Conservation (phyloP, 2,329 filamentous ascomycete genomes). For the Aspergillus sp. region DNA sequence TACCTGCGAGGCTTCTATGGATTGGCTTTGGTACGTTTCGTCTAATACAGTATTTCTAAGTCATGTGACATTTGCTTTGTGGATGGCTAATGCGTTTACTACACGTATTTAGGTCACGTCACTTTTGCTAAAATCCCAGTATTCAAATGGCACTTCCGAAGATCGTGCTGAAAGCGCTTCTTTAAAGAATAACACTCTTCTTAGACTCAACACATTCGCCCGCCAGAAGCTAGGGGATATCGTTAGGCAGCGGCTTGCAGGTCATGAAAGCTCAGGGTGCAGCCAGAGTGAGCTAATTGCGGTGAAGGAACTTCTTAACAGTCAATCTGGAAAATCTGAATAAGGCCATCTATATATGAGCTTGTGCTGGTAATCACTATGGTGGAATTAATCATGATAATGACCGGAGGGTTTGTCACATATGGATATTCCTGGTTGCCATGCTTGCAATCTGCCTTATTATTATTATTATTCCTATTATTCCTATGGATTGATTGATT, state of each 20-base stretch:
- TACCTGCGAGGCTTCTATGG: slow-evolving; percentile 92
- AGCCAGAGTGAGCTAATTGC: slow-evolving; percentile 35
- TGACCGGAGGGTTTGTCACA: too few relatives aligned
- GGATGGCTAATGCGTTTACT: neutral
- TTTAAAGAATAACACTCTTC: slow-evolving; percentile 16
- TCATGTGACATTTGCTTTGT: neutral
- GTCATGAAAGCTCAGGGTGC: slow-evolving; percentile 22
- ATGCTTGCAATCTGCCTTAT: too few relatives aligned
- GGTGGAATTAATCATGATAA: too few relatives aligned
- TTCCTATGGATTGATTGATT: too few relatives aligned
- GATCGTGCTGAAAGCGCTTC: slow-evolving; percentile 6
- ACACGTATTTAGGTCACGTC: slow-evolving; percentile 19
- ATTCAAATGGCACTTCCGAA: slow-evolving; percentile 3
- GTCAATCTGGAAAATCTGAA: slow-evolving; percentile 6
- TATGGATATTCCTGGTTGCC: too few relatives aligned
- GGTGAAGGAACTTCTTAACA: slow-evolving; percentile 34
- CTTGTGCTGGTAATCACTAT: too few relatives aligned
- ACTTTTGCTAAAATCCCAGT: slow-evolving; percentile 11
- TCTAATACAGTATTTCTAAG: neutral
- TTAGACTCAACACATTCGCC: slow-evolving; percentile 30
- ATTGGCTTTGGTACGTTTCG: slow-evolving; percentile 60
- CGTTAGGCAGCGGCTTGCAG: slow-evolving; percentile 25
- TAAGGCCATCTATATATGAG: neutral
- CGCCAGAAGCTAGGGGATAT: slow-evolving; percentile 30
- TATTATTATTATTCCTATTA: too few relatives aligned